Base-by-base conservation (phyloP, 2,329 filamentous ascomycete genomes). In the Plenodomus biglobosus region DNA sequence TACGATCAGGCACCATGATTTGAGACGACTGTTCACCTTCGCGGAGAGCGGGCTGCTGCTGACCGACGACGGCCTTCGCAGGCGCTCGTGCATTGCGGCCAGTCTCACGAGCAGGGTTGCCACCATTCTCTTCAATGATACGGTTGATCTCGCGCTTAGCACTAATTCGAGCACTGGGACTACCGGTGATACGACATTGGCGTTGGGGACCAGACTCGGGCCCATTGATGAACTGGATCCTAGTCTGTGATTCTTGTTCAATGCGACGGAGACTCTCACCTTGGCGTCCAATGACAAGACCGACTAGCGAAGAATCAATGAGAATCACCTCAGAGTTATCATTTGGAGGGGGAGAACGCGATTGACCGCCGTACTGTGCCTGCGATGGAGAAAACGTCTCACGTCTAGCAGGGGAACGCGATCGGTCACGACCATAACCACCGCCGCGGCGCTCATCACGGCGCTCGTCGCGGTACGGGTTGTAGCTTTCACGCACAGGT, bases 1-100 rank as follows among this genome's bases (percentile, higher is more conserved):
- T 96, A 64, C 90, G 86, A 74, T 96, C 91, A 39, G 91, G 91
- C 16, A 96, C 91, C 88, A 95, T 94, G 64, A 96, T 95, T 73
- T 95, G 90, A 68, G 91, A 85, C 66, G 85, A 89, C 61, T 92
- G 88, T 70, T 95, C 91, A 50, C 87, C 88, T 50, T 92, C 88
- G 52, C 86, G 84, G 50, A 88, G 77, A 37, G 81, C 79, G 42
- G 79, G 67, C 46, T 66, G 63, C 39, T 70, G 64, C 37, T 61
- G 52, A 17, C 59, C 55, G 44, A 61, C 50, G 27, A 72, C 19
- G 6, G 35, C 66, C 34, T 73, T 76, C 27, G 72, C 44, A 75
- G 71, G 42, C 76, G 79, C 52, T 55, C 62, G 65, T 38, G 66
- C 66, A 52, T 66, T 68, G 46, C 63, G 66, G 35, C 67, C 68